Evolutionary conservation across 2,329 filamentous ascomycete genomes (phyloP).

Genomic region (Exophiala viscosa): DNA sequence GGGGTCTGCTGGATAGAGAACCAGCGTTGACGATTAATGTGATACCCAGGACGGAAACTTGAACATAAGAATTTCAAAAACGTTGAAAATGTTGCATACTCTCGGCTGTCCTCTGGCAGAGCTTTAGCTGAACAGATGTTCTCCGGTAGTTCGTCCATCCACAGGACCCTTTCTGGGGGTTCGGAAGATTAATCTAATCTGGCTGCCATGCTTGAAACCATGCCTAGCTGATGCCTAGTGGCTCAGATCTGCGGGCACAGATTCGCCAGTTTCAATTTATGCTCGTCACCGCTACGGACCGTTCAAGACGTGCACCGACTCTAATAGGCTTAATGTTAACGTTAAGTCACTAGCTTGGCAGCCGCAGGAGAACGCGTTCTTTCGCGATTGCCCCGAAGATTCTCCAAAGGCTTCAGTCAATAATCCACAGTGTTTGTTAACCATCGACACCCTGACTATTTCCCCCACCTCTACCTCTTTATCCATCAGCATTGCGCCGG

Average conservation of each 20-base stretch:
- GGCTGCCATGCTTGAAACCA: background rate
- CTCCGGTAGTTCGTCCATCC: background rate
- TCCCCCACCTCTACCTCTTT: background rate
- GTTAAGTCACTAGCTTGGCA: background rate
- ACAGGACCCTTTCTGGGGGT: background rate
- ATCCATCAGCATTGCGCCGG: conserved; percentile 25
- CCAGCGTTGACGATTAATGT: conserved; percentile 1
- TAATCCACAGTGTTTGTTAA: background rate
- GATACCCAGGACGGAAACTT: background rate
- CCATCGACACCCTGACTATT: conserved; percentile 1
- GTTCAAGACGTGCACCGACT: too few species aligned
- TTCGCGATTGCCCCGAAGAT: conserved; percentile 1
- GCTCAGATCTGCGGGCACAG: background rate
- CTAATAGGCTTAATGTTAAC: too few species aligned
- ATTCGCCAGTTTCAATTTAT: background rate
- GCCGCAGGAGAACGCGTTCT: background rate
- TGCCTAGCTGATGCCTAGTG: background rate
- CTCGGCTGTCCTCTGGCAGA: too few species aligned
- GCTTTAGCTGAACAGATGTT: background rate
- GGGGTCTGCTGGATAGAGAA: background rate
- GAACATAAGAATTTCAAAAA: background rate
- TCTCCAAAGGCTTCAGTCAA: background rate
- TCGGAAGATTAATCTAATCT: conserved; percentile 1
- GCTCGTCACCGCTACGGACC: too few species aligned
- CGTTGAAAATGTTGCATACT: too few species aligned